These are phyloP conservation scores for Rhizopus delemar DNA, from an alignment of 371 early-diverging fungal species.

Conservation along the genomic window DNA sequence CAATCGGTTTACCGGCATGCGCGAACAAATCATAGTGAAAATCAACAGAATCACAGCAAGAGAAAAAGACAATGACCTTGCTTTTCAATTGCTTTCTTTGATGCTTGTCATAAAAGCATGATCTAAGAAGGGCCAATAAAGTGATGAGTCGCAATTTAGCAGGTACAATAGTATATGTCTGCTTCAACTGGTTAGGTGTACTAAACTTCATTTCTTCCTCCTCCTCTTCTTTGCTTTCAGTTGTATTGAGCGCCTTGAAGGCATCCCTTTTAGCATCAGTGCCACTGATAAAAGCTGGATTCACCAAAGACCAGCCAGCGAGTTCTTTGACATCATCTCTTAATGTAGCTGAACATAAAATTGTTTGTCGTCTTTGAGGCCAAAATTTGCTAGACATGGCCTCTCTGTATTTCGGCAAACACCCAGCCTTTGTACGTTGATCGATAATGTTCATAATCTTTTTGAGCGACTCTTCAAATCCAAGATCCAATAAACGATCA, in stretches of 20 bases:
- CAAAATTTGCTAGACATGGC: constrained; percentile 43
- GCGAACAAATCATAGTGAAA: constrained; percentile 81
- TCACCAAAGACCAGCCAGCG: constrained; percentile 73
- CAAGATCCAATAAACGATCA: constrained; percentile 95
- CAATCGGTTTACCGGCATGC: constrained; percentile 51
- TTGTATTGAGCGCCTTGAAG: constrained; percentile 21
- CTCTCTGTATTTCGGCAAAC: constrained; percentile 21
- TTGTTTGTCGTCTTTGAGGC: constrained; percentile 74
- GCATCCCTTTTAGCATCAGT: constrained; percentile 40
- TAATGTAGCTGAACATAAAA: constrained; percentile 94
- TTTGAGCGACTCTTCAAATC: constrained; percentile 93
- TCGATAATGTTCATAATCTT: constrained; percentile 74
- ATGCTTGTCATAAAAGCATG: constrained; percentile 48
- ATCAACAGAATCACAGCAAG: constrained; percentile 91
- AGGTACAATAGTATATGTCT: constrained; percentile 79
- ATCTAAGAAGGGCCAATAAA: constrained; percentile 70
- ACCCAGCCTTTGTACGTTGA: constrained; percentile 38
- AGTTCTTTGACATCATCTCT: constrained; percentile 80
- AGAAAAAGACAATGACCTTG: constrained; percentile 87
- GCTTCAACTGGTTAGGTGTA: constrained; percentile 83
- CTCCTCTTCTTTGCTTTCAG: constrained; percentile 12
- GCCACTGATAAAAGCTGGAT: constrained; percentile 70
- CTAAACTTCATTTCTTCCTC: constrained; percentile 54
- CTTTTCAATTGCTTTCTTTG: constrained; percentile 41
- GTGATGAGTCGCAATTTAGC: constrained; percentile 92